Base-by-base conservation (phyloP, 345 rosid species). In the Cochlearia excelsa region DNA sequence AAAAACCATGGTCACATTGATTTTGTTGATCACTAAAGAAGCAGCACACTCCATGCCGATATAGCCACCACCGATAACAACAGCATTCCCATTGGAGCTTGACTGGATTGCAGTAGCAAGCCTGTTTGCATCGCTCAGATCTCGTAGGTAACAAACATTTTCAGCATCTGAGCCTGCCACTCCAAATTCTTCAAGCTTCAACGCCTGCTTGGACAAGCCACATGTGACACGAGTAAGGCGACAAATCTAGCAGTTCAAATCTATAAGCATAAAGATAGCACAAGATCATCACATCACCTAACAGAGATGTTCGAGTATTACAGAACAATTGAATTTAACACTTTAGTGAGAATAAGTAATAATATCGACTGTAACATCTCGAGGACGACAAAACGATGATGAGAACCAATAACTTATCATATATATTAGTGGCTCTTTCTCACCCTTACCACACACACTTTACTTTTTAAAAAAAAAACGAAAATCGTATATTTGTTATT, bases 41-140 rank as follows among this genome's bases (percentile, higher is more conserved):
- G 97, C 95, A 56, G 99, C 91, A 64, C 97, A 87, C 74, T 93
- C 99, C 99, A 93, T 93, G 75, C 97, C 95, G 45, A 93, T 84
- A 67, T 93, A 93, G 69, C 99, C 99, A 67, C 97, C 99, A 7
- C 97, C 99, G 1, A 93, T 93, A 57, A 93, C 91, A 61, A 93
- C 86, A 54, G 97, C 95, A 74, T 87, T 82, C 54, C 93, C 90
- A 46, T 81, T 81, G 44, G 75, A 11, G 68, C 79, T 82, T 59
- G 94, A 80, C 65, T 78, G 71, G 69, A 83, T 83, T 57, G 74
- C 85, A 50, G 78, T 77, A 26, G 81, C 90, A 57, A 93, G 79
- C 77, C 90, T 82, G 73, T 87, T 80, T 66, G 99, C 97, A 65
- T 89, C 95, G 3, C 85, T 80, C 64, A 93, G 33, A 77, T 87